Evolutionary conservation across 352 stramenopile species (phyloP).

Genomic region (Phytophthora pinifolia): DNA sequence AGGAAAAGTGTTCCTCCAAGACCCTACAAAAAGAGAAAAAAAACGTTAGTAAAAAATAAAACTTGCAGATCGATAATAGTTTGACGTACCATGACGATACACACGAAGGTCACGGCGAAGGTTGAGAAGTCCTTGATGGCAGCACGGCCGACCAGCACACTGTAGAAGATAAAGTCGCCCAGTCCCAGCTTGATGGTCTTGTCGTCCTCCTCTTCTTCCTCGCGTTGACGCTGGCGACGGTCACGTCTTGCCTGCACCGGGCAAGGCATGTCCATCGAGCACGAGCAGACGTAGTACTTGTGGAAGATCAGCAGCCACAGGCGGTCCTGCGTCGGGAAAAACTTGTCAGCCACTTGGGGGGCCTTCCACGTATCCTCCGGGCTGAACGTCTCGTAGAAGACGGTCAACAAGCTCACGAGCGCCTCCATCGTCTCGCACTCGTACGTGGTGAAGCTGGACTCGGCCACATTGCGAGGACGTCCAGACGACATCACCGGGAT

Average conservation of each 20-base stretch:
- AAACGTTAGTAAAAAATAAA: background rate
- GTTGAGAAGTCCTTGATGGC: constrained; percentile 96
- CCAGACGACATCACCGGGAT: constrained; percentile 32
- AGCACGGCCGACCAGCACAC: constrained; percentile 95
- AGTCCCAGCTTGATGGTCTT: constrained; percentile 94
- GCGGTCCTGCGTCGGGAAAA: constrained; percentile 72
- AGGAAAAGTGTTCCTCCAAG: constrained; percentile 95
- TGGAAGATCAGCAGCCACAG: constrained; percentile 86
- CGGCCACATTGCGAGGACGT: constrained; percentile 65
- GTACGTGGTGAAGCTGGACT: constrained; percentile 76
- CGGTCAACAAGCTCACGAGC: constrained; percentile 55
- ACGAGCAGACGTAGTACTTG: constrained; percentile 86
- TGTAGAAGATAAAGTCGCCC: constrained; percentile 99
- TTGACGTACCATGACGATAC: constrained; percentile 89
- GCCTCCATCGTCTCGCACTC: constrained; percentile 80
- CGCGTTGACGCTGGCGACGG: constrained; percentile 44
- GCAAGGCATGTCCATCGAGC: constrained; percentile 76
- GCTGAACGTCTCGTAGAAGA: constrained; percentile 82
- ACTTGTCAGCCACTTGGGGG: constrained; percentile 77
- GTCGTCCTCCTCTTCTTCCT: constrained; percentile 63
- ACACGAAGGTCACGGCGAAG: constrained; percentile 93
- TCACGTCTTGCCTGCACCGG: constrained; percentile 68
- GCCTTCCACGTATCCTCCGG: constrained; percentile 83
- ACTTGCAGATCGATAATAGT: background rate
- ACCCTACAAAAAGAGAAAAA: constrained; percentile 45